Percentiles rank a stretch among this genome's conserved stretches.
These are phyloP conservation scores for Amanita muscaria DNA, from an alignment of 768 basidiomycete species.

Conservation along the genomic window DNA sequence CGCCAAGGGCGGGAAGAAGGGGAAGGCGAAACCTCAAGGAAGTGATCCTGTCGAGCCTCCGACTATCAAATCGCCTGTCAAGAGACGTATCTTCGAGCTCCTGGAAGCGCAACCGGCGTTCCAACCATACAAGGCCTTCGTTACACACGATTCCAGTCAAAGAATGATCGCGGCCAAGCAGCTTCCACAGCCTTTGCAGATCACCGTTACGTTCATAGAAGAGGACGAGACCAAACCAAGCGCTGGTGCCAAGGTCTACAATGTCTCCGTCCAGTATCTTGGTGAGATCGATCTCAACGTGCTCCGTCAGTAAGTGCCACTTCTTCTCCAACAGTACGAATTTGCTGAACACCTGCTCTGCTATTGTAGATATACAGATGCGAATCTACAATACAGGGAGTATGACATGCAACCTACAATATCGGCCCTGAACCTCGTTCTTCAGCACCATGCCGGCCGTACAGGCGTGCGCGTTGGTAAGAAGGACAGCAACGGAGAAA, in stretches of 20 bases:
- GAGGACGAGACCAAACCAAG: conserved; percentile 28
- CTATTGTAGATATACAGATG: conserved; percentile 31
- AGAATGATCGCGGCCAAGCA: conserved; percentile 36
- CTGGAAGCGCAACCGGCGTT: conserved; percentile 35
- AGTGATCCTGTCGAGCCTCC: neutral
- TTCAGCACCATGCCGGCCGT: conserved; percentile 27
- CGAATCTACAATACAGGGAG: conserved; percentile 23
- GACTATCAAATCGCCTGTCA: conserved; percentile 23
- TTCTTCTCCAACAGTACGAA: neutral
- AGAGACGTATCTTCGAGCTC: conserved; percentile 44
- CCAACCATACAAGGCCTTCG: conserved; percentile 25
- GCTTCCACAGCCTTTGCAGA: conserved; percentile 36
- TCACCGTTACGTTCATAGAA: conserved; percentile 34
- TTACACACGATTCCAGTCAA: conserved; percentile 45
- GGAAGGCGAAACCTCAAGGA: conserved; percentile 17
- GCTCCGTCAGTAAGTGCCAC: conserved; percentile 24
- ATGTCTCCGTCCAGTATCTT: conserved; percentile 31
- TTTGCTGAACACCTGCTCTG: neutral
- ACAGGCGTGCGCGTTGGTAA: conserved; percentile 32
- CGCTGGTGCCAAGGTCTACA: conserved; percentile 32
- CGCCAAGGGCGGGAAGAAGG: conserved; percentile 22
- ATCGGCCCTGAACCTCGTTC: conserved; percentile 38
- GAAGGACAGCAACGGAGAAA: conserved; percentile 8
- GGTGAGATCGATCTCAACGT: conserved; percentile 28
- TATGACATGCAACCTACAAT: conserved; percentile 31